Base-by-base conservation (phyloP, 2,329 filamentous ascomycete species). In the Neospermospora avenae region DNA sequence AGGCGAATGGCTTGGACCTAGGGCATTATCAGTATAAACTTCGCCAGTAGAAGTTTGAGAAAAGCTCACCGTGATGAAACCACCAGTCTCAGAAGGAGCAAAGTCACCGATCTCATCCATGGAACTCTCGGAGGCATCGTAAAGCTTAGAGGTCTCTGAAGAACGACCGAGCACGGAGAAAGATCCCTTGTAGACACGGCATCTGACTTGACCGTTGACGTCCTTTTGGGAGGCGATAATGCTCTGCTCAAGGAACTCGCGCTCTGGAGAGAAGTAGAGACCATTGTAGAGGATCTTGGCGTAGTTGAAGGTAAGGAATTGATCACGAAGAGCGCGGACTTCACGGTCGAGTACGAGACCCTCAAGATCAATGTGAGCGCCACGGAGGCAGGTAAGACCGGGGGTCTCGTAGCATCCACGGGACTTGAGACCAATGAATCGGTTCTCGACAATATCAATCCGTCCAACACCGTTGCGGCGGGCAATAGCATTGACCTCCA, bases 391-490 rank as follows among this genome's bases (percentile, higher is more conserved):
- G 57, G 70, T 70, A 39, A 72, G 62, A 55, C 69, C 70, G 22
- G 69, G 68, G 34, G 70, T 71, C 71, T 93, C 90, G 79, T 93
- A 93, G 80, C 89, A 93, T 69, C 90, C 90, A 70, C 90, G 85
- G 67, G 83, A 87, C 80, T 93, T 93, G 69, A 93, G 81, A 65
- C 89, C 90, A 71, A 90, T 57, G 79, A 88, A 90, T 57, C 90
- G 83, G 78, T 90, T 89, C 76, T 91, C 89, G 63, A 93, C 89
- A 72, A 93, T 93, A 75, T 93, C 90, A 67, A 93, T 87, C 70
- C 90, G 81, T 70, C 90, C 90, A 67, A 93, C 84, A 73, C 90
- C 90, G 77, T 91, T 80, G 65, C 79, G 81, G 73, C 84, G 82
- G 65, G 84, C 90, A 65, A 93, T 87, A 61, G 83, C 78, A 77